These are phyloP conservation scores for Nigrospora osmanthi DNA, from an alignment of 2,329 filamentous ascomycete genomes.

Conservation along the genomic window DNA sequence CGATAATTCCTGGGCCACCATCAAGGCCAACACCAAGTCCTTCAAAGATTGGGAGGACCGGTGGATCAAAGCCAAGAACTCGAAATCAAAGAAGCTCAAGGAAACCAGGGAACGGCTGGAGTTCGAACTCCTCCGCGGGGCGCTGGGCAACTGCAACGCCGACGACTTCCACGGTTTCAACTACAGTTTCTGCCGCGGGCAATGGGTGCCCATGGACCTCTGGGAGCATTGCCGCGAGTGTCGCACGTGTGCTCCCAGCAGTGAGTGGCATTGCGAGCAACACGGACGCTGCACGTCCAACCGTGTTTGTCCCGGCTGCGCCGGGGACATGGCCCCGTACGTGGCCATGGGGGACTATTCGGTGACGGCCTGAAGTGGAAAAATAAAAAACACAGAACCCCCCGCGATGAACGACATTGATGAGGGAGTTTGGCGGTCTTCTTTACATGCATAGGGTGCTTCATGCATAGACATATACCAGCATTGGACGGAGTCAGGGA, in stretches of 20 bases:
- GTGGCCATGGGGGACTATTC: conserved; percentile 8
- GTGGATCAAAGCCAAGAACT: conserved; percentile 19
- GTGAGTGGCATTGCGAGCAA: conserved; percentile 24
- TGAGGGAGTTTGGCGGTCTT: background rate
- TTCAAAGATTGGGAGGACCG: conserved; percentile 22
- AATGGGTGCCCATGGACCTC: conserved; percentile 18
- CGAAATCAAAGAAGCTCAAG: conserved; percentile 20
- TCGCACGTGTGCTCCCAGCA: conserved; percentile 16
- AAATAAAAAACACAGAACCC: too few species aligned
- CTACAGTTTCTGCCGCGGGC: conserved; percentile 23
- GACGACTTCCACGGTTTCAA: conserved; percentile 22
- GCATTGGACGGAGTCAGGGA: conserved; percentile 2
- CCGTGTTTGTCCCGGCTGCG: conserved; percentile 18
- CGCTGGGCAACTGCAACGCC: conserved; percentile 18
- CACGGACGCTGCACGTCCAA: conserved; percentile 21
- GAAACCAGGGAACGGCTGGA: conserved; percentile 23
- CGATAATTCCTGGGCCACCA: conserved; percentile 21
- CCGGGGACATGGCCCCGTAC: conserved; percentile 11
- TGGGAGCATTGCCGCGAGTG: conserved; percentile 24
- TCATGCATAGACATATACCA: conserved; percentile 4
- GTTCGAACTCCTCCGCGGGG: conserved; percentile 23
- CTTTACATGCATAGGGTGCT: background rate
- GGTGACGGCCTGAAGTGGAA: conserved; percentile 1
- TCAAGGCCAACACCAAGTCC: conserved; percentile 15
- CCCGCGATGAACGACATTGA: background rate